Base-by-base conservation (phyloP, 345 rosid species). In the Nephelium lappaceum region DNA sequence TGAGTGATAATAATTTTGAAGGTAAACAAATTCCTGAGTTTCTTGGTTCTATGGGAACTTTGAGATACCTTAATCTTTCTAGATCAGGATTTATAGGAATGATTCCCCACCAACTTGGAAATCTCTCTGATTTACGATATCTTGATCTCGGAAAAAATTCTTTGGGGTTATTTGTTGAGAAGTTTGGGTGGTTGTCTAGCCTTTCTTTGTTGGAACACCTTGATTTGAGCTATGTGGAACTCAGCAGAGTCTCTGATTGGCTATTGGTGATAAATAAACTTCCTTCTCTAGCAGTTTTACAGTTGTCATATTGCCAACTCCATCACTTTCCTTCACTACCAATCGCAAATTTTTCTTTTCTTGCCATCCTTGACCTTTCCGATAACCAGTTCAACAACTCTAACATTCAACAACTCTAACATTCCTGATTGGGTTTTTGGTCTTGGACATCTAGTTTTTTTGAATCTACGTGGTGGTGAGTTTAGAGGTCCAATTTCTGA, bases 51-150 rank as follows among this genome's bases (percentile, higher is more conserved):
- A 31, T 53, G 62, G 45, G 2, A 23, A 71, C 53, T 12, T 57
- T 71, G 38, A 36, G 16, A n/a, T 55, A 53, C 10, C 21, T 71
- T 36, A 38, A 25, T n/a, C 16, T 71, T 25, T 31, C 27, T 15
- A 4, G 8, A 5, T 11, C 23, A 0, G 64, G 24, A 31, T 55
- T 71, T 55, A 8, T 0, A 3, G 75, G 64, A 55, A 19, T 53
- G 43, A 36, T 72, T 72, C 75, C 75, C 36, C 64, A 10, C 24
- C 75, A 72, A 31, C 42, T 72, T 55, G 75, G 64, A 2, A 72
- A 72, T 5, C 75, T 72, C 27, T 72, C 63, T 2, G 16, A 71
- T 53, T 63, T 71, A 2, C 74, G 31, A 27, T 31, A 2, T 31
- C 74, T 71, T 71, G 74, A 71, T 11, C 72, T 69, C 19, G 18